A percentile compares a stretch with the other conserved stretches of the same genome.
These are phyloP conservation scores for Aureobasidium subglaciale DNA, from an alignment of 2,329 filamentous ascomycete species.

Conservation along the genomic window DNA sequence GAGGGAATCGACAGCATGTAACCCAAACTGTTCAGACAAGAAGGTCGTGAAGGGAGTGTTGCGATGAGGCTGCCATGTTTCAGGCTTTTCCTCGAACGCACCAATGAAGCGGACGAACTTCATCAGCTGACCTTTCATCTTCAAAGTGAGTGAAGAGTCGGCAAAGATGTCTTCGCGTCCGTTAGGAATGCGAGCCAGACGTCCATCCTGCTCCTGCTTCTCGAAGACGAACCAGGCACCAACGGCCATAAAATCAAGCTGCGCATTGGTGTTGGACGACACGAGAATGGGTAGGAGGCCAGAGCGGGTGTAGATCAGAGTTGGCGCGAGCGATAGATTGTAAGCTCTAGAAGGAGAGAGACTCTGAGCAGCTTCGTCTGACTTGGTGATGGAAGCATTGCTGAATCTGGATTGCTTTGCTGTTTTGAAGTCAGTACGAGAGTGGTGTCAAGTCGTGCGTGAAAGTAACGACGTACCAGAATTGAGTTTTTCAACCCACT, in stretches of 20 bases:
- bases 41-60: conserved; percentile 52
- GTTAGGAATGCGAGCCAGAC: conserved; percentile 68
- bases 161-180: conserved; percentile 88
- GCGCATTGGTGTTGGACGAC: conserved; percentile 79
- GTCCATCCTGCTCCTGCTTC: conserved; percentile 19
- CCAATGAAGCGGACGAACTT: conserved; percentile 87
- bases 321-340: conserved; percentile 74
- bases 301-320: conserved; percentile 79
- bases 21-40: conserved; percentile 46
- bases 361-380: conserved; percentile 28
- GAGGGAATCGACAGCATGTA: conserved; percentile 60
- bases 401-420: conserved; percentile 21
- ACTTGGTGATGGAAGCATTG: conserved; percentile 30
- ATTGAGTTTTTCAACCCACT: conserved; percentile 54
- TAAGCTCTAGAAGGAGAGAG: conserved; percentile 65
- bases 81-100: conserved; percentile 57
- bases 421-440: conserved; percentile 8
- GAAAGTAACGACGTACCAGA: not conserved
- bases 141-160: conserved; percentile 65
- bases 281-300: conserved; percentile 71
- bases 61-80: conserved; percentile 53
- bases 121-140: conserved; percentile 80
- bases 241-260: conserved; percentile 88
- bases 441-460: not conserved
- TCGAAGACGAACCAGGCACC: conserved; percentile 81